phyloP scores from a whole-genome alignment of 2,329 filamentous ascomycete species.

The Cryphonectria carpinicola region DNA sequence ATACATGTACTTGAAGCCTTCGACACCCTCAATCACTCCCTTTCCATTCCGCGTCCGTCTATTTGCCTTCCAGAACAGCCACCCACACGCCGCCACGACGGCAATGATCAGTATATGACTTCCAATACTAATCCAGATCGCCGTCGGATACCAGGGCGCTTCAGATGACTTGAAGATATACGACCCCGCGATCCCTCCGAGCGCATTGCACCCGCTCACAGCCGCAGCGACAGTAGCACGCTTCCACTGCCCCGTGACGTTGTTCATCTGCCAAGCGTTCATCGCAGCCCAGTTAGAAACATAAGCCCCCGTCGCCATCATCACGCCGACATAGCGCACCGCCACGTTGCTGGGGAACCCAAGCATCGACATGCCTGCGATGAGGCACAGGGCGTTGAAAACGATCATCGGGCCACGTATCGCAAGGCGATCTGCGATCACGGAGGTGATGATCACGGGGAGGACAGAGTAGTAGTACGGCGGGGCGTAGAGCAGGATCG shows the following conservation, averaged over 20 bases:
- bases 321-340: conserved; percentile 67
- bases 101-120: conserved; percentile 27
- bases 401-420: conserved; percentile 65
- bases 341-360: conserved; percentile 63
- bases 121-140: conserved; percentile 28
- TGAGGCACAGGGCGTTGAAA: conserved; percentile 66
- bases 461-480: conserved; percentile 71
- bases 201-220: conserved; percentile 29
- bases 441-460: conserved; percentile 65
- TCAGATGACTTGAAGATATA: conserved; percentile 26
- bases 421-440: conserved; percentile 63
- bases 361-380: conserved; percentile 67
- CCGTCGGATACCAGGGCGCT: conserved; percentile 27
- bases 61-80: conserved; percentile 27
- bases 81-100: conserved; percentile 17
- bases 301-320: conserved; percentile 69
- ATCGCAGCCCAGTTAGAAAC: conserved; percentile 72
- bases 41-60: conserved; percentile 15
- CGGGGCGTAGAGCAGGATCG: conserved; percentile 67
- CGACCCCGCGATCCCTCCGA: conserved; percentile 28
- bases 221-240: conserved; percentile 27
- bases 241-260: conserved; percentile 44
- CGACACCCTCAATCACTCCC: conserved; percentile 27
- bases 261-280: conserved; percentile 66
- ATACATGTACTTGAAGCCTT: conserved; percentile 28